A percentile compares a stretch with the other conserved stretches of the same genome.
These are phyloP conservation scores for Verticillium isaacii DNA, from an alignment of 2,329 filamentous ascomycete genomes.

Conservation along the genomic window DNA sequence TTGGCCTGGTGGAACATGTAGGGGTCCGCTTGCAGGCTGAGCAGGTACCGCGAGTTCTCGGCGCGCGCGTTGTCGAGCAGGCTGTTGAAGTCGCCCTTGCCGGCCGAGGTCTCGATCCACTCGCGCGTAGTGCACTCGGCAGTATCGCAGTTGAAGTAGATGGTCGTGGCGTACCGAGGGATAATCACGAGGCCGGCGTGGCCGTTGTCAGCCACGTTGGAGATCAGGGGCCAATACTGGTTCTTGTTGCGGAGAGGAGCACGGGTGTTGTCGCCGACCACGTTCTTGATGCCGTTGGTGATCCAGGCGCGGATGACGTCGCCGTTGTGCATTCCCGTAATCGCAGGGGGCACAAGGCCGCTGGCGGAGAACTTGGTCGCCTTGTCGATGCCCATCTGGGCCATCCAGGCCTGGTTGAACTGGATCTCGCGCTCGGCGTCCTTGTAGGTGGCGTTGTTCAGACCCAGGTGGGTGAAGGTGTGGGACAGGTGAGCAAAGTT, in stretches of 20 bases:
- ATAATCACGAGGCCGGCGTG: slow-evolving; percentile 52
- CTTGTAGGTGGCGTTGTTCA: slow-evolving; percentile 55
- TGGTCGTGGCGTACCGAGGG: slow-evolving; percentile 55
- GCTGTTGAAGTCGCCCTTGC: slow-evolving; percentile 46
- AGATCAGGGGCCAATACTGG: background rate
- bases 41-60: slow-evolving; percentile 51
- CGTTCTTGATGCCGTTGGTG: slow-evolving; percentile 52
- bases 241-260: slow-evolving; percentile 42
- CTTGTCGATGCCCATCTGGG: slow-evolving; percentile 42
- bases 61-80: slow-evolving; percentile 45
- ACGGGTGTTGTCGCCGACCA: slow-evolving; percentile 60
- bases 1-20: slow-evolving; percentile 64
- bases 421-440: slow-evolving; percentile 53
- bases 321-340: slow-evolving; percentile 59
- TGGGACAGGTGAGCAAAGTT: slow-evolving; percentile 56
- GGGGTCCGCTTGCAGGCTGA: slow-evolving; percentile 49
- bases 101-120: slow-evolving; percentile 55
- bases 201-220: slow-evolving; percentile 44
- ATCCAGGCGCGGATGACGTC: slow-evolving; percentile 56
- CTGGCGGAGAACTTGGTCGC: slow-evolving; percentile 43
- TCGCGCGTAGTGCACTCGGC: slow-evolving; percentile 53
- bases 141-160: slow-evolving; percentile 61
- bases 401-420: slow-evolving; percentile 57
- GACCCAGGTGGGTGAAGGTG: slow-evolving; percentile 53
- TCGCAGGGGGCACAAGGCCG: slow-evolving; percentile 58